Evolutionary conservation across 23 red algal genomes (phyloP), one percentile per base, ranked within the genome.

Genomic region (Chondrus crispus): DNA sequence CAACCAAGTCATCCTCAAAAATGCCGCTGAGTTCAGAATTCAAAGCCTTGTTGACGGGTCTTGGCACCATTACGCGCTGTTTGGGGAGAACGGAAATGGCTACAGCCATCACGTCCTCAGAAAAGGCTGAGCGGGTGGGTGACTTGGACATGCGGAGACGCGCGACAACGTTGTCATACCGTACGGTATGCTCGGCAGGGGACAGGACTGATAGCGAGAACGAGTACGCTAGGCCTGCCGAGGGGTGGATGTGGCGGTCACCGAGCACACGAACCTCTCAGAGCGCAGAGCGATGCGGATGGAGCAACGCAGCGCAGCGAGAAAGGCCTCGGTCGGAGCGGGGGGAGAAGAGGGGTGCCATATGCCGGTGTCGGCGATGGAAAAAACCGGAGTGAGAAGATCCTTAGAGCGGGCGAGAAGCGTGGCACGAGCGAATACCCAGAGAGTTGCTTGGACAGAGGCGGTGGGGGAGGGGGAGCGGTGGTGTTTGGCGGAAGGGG

Each of bases 1-100:
- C 60, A 6, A 55, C 51, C 26, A 86, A 68, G 46, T 86, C 82
- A 22, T 86, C 82, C 39, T 86, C 82, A 19, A 70, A 86, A 40
- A 86, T 53, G 19, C 58, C 3, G 70, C 2, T 70, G 3, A 86
- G 62, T 40, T 69, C 39, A 60, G 53, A 19, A 26, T 40, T 86
- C 12, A 86, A 29, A 52, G 37, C 20, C 18, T 18, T 5, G 19
- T 46, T 86, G 30, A 37, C 5, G 16, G 60, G 38, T 30, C 50
- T 86, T n/a, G n/a, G n/a, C n/a, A n/a, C n/a, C n/a, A n/a, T n/a
- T n/a, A n/a, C n/a, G n/a, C n/a, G n/a, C n/a, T n/a, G n/a, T n/a
- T n/a, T n/a, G n/a, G n/a, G n/a, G n/a, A n/a, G n/a, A n/a, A n/a
- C n/a, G n/a, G n/a, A n/a, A n/a, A n/a, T n/a, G n/a, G n/a, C n/a